Evolutionary conservation across 2,329 filamentous ascomycete genomes (phyloP), one percentile per base, ranked within the genome.

Genomic region (Clarireedia monteithiana): DNA sequence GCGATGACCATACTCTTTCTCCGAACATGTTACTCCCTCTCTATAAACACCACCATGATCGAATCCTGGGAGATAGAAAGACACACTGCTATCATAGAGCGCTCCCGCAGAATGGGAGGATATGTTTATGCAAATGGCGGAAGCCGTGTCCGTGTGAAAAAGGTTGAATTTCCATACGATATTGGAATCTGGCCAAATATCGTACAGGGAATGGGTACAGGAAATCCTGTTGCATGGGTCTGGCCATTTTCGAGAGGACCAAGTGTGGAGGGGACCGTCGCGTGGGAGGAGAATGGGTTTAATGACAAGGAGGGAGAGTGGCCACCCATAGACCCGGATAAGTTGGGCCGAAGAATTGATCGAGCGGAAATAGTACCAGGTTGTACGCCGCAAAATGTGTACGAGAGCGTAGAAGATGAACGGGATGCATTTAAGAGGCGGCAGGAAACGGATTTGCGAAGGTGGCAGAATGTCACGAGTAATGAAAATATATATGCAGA

Each of bases 101-200:
- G 79, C 30, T 72, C 75, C 5, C 63, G 65, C 48, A 71, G 72
- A 36, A 69, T 66, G n/a, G 70, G 75, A 1, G 67, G 70, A 2
- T 68, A 67, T 53, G 68, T 71, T 2, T 71, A 70, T 20, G 63
- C 61, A 1, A 73, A 75, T 27, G 78, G 78, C 4, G 79, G 79
- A 5, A 74, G 70, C 63, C 71, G 76, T 46, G 70, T 84, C 2
- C 71, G 75, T 10, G 77, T 88, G 45, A 75, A 79, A 56, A 79
- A 77, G 53, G 80, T 91, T 64, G 87, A 92, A 69, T 94, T 90
- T 63, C 89, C 89, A 0, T 94, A 91, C 71, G 89, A 95, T 65
- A 72, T 92, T 46, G 88, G 87, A 50, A 75, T 94, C 63, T 90
- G 82, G 73, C 69, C 73, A 38, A 95, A 95, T 69, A 77, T 92